Evolutionary conservation across 768 basidiomycete species (phyloP), one percentile per base, ranked within the genome.

Genomic region (Lanmaoa pseudosensibilis): DNA sequence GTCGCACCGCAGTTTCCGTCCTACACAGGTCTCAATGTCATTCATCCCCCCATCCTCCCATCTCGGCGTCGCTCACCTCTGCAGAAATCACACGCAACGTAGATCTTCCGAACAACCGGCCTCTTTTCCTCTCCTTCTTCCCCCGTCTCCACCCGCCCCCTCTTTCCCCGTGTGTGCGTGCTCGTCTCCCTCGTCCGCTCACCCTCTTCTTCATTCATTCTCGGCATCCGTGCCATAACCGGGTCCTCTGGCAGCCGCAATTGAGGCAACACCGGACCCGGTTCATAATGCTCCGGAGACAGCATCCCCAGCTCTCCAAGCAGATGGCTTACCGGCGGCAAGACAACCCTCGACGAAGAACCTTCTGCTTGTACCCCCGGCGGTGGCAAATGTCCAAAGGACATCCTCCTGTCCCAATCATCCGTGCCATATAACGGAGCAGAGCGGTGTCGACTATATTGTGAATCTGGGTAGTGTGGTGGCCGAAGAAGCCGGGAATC

Each of bases 41-140:
- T 34, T 27, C 19, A 40, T 15, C 23, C 11, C 23, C 30, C n/a
- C n/a, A 21, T 39, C 4, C 11, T 15, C 13, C 13, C 40, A 39
- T 38, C 50, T 43, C 50, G 30, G 15, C 16, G 11, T 50, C 25
- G 65, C 80, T 75, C 61, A 85, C 89, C 80, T 80, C 89, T 79
- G 75, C 89, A 92, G 69, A 90, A 90, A 71, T 87, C 77, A 74
- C 89, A 92, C 55, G 89, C 89, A 36, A 90, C 63, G 44, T 72
- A 72, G 56, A 72, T 73, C 60, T 72, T 72, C 37, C 65, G 65
- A 5, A 19, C 47, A 2, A 47, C 61, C 49, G 50, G 44, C 55
- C 65, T 64, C 69, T 54, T 70, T 46, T 65, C 70, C 39, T 65
- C 62, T 27, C 45, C 58, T 19, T 44, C 50, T 18, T 38, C 52